Conservation (phyloP, 805 yeast species). For the Wickerhamomyces kurtzmanii region DNA sequence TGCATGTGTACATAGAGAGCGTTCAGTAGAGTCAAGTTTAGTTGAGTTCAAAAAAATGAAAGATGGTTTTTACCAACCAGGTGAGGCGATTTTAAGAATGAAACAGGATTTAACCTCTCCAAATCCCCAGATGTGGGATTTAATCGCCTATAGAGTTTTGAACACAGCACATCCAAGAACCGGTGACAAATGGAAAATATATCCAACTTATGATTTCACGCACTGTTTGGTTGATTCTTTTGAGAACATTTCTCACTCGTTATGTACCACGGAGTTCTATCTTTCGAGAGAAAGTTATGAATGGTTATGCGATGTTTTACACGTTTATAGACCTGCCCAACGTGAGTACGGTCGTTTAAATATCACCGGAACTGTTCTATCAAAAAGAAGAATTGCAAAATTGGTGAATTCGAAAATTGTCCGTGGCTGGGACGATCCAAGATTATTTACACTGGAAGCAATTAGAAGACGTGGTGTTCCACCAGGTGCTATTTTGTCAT, state of each 20-base stretch:
- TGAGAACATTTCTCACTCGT: constrained; percentile 91
- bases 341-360: constrained; percentile 97
- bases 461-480: constrained; percentile 97
- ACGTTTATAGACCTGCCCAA: constrained; percentile 96
- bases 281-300: constrained; percentile 92
- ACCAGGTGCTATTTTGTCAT: constrained; percentile 92
- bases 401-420: constrained; percentile 75
- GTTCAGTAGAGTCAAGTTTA: constrained; percentile 66
- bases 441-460: constrained; percentile 90
- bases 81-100: constrained; percentile 94
- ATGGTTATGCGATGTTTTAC: constrained; percentile 94
- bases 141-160: constrained; percentile 92
- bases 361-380: constrained; percentile 87
- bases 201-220: constrained; percentile 97
- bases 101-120: constrained; percentile 86
- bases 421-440: constrained; percentile 98
- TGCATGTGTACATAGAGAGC: constrained; percentile 69
- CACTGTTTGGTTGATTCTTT: constrained; percentile 98
- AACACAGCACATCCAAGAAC: constrained; percentile 93
- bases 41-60: constrained; percentile 83
- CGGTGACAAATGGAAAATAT: constrained; percentile 94
- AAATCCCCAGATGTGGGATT: constrained; percentile 99
- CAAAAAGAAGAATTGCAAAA: constrained; percentile 93
- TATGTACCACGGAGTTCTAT: constrained; percentile 93
- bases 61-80: constrained; percentile 80